Evolutionary conservation across 768 basidiomycete species (phyloP).

Genomic region (Bullera alba): DNA sequence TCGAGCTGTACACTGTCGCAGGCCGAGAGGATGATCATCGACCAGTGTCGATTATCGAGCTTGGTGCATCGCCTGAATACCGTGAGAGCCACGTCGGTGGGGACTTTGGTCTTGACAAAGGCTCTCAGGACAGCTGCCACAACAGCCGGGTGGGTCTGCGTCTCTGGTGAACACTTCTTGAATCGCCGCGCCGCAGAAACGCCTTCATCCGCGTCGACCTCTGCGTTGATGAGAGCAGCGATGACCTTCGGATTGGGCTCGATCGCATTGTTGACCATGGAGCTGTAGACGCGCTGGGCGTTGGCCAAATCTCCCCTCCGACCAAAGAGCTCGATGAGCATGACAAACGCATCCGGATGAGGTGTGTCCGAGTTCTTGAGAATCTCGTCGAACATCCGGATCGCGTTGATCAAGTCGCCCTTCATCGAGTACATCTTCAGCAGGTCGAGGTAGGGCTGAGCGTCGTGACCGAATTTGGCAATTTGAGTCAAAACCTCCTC

Average conservation of each 20-base stretch:
- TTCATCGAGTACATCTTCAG: no score
- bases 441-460: no score
- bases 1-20: constrained; percentile 64
- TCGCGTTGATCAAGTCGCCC: constrained; percentile 23
- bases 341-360: constrained; percentile 57
- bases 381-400: constrained; percentile 26
- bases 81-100: constrained; percentile 58
- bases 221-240: constrained; percentile 68
- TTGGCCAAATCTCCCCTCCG: constrained; percentile 57
- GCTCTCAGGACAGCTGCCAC: constrained; percentile 78
- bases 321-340: constrained; percentile 62
- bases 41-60: constrained; percentile 54
- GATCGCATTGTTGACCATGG: constrained; percentile 51
- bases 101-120: constrained; percentile 71
- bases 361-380: constrained; percentile 49
- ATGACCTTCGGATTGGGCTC: constrained; percentile 28
- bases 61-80: constrained; percentile 52
- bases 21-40: constrained; percentile 70
- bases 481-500: constrained; percentile 10
- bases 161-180: constrained; percentile 51
- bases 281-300: constrained; percentile 61
- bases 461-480: background rate
- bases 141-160: constrained; percentile 46
- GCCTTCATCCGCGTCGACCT: constrained; percentile 77
- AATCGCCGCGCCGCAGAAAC: constrained; percentile 63